These are phyloP conservation scores for Didymella pomorum DNA, from an alignment of 2,329 filamentous ascomycete species.

Conservation along the genomic window DNA sequence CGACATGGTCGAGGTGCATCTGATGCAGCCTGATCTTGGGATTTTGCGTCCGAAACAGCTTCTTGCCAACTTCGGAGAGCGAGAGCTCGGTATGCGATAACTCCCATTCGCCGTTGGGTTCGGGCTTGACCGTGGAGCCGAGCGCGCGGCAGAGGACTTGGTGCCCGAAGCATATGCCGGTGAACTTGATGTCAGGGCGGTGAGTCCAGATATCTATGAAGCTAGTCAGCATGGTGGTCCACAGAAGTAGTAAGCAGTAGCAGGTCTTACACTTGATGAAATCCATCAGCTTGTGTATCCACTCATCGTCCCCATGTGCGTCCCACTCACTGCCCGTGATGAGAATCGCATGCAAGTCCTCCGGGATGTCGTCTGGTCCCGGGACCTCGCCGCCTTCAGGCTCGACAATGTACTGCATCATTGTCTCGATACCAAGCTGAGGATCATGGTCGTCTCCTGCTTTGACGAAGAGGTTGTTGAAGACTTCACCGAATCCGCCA, in stretches of 20 bases:
- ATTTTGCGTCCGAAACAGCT: constrained; percentile 51
- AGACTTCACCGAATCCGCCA: constrained; percentile 64
- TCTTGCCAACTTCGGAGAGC: constrained; percentile 52
- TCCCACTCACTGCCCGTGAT: constrained; percentile 60
- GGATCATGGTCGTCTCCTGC: constrained; percentile 64
- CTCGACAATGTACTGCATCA: constrained; percentile 63
- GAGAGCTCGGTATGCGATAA: constrained; percentile 54
- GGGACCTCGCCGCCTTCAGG: constrained; percentile 53
- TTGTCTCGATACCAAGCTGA: constrained; percentile 62
- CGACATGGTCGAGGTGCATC: constrained; percentile 59
- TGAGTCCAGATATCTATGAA: constrained; percentile 58
- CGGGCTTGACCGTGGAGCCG: constrained; percentile 50
- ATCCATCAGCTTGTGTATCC: constrained; percentile 54
- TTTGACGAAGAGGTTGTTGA: constrained; percentile 60
- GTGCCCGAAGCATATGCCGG: constrained; percentile 60
- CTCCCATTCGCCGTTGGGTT: constrained; percentile 56
- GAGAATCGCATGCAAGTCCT: constrained; percentile 54
- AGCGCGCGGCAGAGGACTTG: constrained; percentile 57
- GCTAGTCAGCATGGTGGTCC: constrained; percentile 14
- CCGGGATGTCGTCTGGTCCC: constrained; percentile 57
- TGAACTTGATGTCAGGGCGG: constrained; percentile 60
- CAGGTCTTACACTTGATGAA: constrained; percentile 61
- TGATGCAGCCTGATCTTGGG: constrained; percentile 54
- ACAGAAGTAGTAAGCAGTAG: no score
- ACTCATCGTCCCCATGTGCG: constrained; percentile 56